Conservation (phyloP, 2,329 filamentous ascomycete genomes). For the Didymellaceae sp. region DNA sequence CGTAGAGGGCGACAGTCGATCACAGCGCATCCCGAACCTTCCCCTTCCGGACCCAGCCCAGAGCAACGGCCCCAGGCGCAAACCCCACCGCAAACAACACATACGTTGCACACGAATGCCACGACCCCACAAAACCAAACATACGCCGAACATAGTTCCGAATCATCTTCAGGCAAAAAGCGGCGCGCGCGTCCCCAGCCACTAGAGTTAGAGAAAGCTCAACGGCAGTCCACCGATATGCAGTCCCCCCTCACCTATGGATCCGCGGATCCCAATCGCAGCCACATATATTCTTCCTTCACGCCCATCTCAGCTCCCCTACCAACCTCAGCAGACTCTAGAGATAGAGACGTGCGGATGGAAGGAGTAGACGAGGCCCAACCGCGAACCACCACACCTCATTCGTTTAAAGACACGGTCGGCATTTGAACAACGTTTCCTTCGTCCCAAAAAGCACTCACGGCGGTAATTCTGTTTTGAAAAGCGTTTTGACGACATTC, state of each 20-base stretch:
- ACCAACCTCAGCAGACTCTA: constrained; percentile 40
- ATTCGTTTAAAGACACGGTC: constrained; percentile 53
- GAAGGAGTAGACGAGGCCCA: constrained; percentile 49
- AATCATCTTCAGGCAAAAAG: constrained; percentile 47
- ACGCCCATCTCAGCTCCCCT: constrained; percentile 47
- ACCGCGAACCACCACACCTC: constrained; percentile 49
- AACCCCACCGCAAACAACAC: constrained; percentile 34
- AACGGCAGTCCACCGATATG: constrained; percentile 35
- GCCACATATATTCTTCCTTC: constrained; percentile 41
- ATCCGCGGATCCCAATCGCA: constrained; percentile 36
- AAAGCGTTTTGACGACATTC: constrained; percentile 49
- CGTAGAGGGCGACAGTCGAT: constrained; percentile 43
- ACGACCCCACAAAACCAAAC: constrained; percentile 40
- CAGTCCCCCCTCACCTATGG: constrained; percentile 42
- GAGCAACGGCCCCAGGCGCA: constrained; percentile 35
- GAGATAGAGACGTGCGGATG: constrained; percentile 46
- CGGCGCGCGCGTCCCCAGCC: constrained; percentile 41
- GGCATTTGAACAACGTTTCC: constrained; percentile 50
- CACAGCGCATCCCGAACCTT: constrained; percentile 34
- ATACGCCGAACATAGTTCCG: constrained; percentile 36
- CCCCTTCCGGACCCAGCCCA: constrained; percentile 24
- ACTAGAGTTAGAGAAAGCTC: constrained; percentile 41
- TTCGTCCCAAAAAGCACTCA: constrained; percentile 48
- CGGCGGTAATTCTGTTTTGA: constrained; percentile 49
- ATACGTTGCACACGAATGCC: constrained; percentile 24